A percentile compares a stretch with the other conserved stretches of the same genome.
phyloP scores from a whole-genome alignment of 1,284 basidiomycete species.

The Filobasidium uniguttulatum region DNA sequence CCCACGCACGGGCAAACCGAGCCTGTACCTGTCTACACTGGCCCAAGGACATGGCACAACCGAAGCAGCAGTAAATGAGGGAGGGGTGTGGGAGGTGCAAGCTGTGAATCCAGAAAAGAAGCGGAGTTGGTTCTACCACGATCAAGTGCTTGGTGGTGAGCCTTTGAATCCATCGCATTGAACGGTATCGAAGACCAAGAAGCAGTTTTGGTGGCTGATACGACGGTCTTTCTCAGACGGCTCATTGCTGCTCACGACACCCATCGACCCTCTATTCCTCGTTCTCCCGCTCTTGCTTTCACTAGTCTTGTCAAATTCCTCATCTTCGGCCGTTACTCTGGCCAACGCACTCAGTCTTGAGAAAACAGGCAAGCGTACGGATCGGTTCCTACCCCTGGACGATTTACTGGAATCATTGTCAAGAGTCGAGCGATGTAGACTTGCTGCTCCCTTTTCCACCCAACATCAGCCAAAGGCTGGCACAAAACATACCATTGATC shows the following conservation, averaged over 20 bases:
- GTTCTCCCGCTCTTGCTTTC: constrained; percentile 10
- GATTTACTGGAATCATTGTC: constrained; percentile 4
- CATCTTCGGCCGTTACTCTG: background rate
- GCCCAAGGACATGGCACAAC: too few relatives aligned
- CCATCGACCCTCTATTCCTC: constrained; percentile 12
- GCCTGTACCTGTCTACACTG: background rate
- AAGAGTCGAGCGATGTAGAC: background rate
- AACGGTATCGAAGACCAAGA: background rate
- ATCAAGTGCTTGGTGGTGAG: constrained; percentile 10
- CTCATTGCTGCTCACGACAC: constrained; percentile 9
- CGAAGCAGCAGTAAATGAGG: background rate
- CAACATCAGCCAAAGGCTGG: background rate
- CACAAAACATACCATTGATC: background rate
- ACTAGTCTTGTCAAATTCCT: background rate
- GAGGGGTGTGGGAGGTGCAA: constrained; percentile 11
- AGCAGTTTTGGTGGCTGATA: too few relatives aligned
- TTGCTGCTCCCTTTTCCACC: background rate
- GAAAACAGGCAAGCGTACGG: background rate
- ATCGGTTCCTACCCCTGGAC: constrained; percentile 11
- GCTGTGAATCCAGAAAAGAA: constrained; percentile 8
- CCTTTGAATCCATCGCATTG: background rate
- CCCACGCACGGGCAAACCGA: background rate
- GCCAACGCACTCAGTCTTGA: background rate
- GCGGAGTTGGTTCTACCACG: constrained; percentile 13
- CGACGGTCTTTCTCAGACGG: constrained; percentile 5